Base-by-base conservation (phyloP, 805 yeast species). In the Ogataea neopini region DNA sequence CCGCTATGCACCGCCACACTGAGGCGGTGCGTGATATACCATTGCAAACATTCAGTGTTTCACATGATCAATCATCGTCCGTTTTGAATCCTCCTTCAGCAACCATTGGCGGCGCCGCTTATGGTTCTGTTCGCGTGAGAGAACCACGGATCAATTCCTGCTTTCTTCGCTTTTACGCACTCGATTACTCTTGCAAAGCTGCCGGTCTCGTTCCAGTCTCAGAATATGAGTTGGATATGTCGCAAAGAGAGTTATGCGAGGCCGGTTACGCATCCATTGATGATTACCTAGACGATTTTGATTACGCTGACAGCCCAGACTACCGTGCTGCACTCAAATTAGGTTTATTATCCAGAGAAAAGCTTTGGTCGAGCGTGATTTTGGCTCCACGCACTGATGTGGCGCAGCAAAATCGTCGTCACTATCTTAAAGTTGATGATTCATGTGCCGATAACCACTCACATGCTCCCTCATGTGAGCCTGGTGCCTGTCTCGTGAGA, bases 361-460 rank as follows among this genome's bases (percentile, higher is more conserved):
- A 77, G 56, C 61, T 80, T 39, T 80, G 83, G 83, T 68, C 70
- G 30, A 71, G 69, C 43, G 81, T 81, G 13, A 69, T 81, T 4
- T 59, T 81, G 26, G 74, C 76, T 3, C 83, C 85, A 19, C 66
- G 84, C 37, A 48, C 52, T 1, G 86, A 80, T 39, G 15, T 47
- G 13, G 20, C 20, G 13, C 37, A 15, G 29, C 40, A 35, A 6
- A 23, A 45, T 3, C 50, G 50, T 14, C 48, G 34, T 7, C 51
- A 44, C 10, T 53, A 52, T 34, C 38, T 56, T 28, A 43, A 49
- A 6, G 43, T 32, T 9, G 6, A 43, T 18, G 17, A n/a, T 11
- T 4, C 34, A 8, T 30, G 8, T 15, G 32, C 11, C 34, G 34
- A 18, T 15, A 8, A 3, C 18, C 9, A n/a, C 34, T 13, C 34